phyloP scores from a whole-genome alignment of 805 yeast species.

The Myxozyma neotropica region DNA sequence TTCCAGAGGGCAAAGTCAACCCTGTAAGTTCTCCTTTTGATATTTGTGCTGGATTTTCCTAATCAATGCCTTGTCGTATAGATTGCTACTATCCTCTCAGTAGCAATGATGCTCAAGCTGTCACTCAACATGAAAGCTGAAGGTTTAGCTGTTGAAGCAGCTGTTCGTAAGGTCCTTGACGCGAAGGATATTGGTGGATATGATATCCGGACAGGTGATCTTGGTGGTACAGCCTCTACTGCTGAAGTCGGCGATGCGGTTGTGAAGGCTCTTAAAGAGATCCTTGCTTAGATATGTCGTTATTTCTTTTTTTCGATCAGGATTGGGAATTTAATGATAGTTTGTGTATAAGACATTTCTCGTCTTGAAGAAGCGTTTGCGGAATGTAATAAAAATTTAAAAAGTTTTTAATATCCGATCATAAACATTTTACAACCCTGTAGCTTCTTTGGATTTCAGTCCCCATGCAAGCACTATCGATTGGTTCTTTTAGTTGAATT shows the following conservation, averaged over 20 bases:
- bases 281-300: slow-evolving; percentile 1
- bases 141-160: slow-evolving; percentile 85
- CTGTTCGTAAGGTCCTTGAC: slow-evolving; percentile 82
- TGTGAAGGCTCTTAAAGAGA: slow-evolving; percentile 47
- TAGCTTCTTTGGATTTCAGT: no score
- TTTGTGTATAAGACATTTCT: no score
- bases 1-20: slow-evolving; percentile 82
- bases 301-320: no score
- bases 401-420: no score
- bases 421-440: no score
- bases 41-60: neutral
- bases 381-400: no score
- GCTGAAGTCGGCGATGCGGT: slow-evolving; percentile 93
- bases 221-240: slow-evolving; percentile 82
- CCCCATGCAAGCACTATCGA: no score
- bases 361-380: no score
- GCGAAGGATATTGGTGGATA: slow-evolving; percentile 50
- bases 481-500: no score
- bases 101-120: slow-evolving; percentile 95
- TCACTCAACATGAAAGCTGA: slow-evolving; percentile 81
- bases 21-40: slow-evolving; percentile 49
- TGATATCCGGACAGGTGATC: slow-evolving; percentile 80
- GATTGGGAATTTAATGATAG: no score
- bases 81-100: slow-evolving; percentile 89
- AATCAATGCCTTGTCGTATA: neutral